Evolutionary conservation across 2,329 filamentous ascomycete genomes (phyloP), one percentile per base, ranked within the genome.

Genomic region (Ceratocystiopsis sp.): DNA sequence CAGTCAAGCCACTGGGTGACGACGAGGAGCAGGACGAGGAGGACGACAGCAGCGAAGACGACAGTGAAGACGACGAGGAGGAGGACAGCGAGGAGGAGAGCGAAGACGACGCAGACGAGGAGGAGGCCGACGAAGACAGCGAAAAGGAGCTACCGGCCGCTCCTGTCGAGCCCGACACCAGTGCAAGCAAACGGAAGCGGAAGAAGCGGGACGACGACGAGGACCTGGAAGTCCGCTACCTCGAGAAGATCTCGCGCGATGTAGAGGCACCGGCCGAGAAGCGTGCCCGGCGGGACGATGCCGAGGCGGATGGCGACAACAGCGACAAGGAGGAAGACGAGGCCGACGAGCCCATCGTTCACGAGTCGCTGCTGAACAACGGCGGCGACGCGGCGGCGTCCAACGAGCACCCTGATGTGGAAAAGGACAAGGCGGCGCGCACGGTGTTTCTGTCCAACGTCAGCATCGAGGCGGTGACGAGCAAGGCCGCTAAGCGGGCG

Each of bases 391-490:
- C 63, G 10, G 61, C 60, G 8, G 50, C 61, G 57, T 70, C 64
- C 61, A 76, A 68, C 59, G 64, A 52, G 39, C 63, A 66, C 18
- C 83, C 12, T 4, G 43, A 45, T 18, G n/a, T 35, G n/a, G 45
- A 93, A 50, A 54, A 93, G 3, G 84, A 93, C 45, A 94, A 93
- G 64, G 83, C 89, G 10, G 74, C 75, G 45, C 81, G 91, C 45
- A 98, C 91, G 8, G 77, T 96, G 37, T 98, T 96, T 62, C 67
- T 98, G 13, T 82, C 83, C 54, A 98, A 98, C 55, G 84, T 98
- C 38, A 86, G 86, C 14, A 79, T 73, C 18, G 68, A 80, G 42
- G 85, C 84, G 37, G 84, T 96, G 54, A 82, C 77, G 40, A 86
- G 82, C 25, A 93, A 93, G 56, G 62, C 77, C 2, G 80, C 78